These are phyloP conservation scores for Euphrasia arctica DNA, from an alignment of 305 asterid genomes.

Conservation along the genomic window DNA sequence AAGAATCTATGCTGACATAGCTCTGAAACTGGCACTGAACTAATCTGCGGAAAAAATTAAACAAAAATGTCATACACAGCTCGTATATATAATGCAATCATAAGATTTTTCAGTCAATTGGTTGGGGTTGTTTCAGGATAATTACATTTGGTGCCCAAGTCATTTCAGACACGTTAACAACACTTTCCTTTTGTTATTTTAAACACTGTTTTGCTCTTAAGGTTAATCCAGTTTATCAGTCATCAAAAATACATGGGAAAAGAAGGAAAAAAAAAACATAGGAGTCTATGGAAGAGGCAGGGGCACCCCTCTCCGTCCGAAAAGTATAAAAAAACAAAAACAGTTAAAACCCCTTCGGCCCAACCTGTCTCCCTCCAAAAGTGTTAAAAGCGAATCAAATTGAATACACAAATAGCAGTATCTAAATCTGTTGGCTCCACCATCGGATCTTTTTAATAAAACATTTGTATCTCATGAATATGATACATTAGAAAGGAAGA, in stretches of 20 bases:
- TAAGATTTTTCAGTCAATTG: neutral
- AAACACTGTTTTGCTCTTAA: neutral
- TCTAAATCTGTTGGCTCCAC: no score
- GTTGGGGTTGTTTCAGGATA: constrained; percentile 4
- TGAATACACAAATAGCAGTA: no score
- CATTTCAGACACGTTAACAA: neutral
- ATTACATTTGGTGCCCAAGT: neutral
- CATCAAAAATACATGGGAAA: neutral
- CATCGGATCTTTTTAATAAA: neutral
- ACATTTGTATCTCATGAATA: neutral
- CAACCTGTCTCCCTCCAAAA: no score
- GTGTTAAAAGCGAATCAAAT: no score
- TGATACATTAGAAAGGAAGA: constrained; percentile 1
- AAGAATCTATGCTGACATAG: constrained; percentile 56
- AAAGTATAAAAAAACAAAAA: no score
- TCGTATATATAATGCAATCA: constrained; percentile 1
- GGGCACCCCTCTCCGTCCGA: no score
- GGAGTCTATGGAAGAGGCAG: no score
- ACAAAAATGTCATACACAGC: constrained; percentile 11
- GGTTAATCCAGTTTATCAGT: neutral
- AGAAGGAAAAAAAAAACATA: neutral
- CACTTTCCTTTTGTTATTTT: neutral
- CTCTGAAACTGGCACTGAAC: constrained; percentile 77
- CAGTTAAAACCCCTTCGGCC: no score
- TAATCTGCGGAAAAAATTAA: constrained; percentile 43